Conservation (phyloP, 2,329 filamentous ascomycete genomes). For the Arthrobotrys iridis region DNA sequence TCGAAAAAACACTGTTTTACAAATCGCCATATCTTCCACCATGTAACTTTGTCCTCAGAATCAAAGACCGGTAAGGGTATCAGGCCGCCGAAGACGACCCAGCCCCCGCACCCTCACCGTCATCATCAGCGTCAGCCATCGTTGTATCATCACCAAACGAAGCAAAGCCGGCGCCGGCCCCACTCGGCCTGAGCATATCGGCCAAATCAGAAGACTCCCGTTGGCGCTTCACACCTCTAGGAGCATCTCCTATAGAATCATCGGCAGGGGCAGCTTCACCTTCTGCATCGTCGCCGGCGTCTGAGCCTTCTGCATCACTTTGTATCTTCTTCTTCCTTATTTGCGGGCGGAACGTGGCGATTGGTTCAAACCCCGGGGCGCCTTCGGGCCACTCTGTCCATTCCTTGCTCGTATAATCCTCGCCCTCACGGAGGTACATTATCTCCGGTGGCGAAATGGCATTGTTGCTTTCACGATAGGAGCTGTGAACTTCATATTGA, state of each 20-base stretch:
- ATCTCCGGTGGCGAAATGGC: conserved; percentile 20
- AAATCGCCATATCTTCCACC: not conserved
- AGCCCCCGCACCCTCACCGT: not conserved
- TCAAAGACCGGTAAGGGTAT: not conserved
- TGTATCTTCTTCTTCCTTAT: not conserved
- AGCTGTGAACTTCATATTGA: conserved; percentile 44
- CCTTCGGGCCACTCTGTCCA: conserved; percentile 46
- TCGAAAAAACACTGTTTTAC: not conserved
- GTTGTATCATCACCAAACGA: conserved; percentile 21
- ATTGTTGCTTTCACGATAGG: conserved; percentile 44
- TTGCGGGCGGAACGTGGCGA: conserved; percentile 40
- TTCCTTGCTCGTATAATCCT: conserved; percentile 27
- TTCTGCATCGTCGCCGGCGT: not conserved
- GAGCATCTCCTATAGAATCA: conserved; percentile 1
- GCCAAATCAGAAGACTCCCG: conserved; percentile 28
- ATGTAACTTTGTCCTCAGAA: not conserved
- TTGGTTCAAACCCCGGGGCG: conserved; percentile 23
- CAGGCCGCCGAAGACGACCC: conserved; percentile 4
- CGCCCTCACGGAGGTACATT: conserved; percentile 44
- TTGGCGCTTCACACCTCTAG: conserved; percentile 33
- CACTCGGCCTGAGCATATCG: conserved; percentile 5
- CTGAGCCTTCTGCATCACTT: conserved; percentile 3
- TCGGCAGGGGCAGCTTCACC: conserved; percentile 28
- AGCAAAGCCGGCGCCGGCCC: not conserved
- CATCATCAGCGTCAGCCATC: conserved; percentile 40